A percentile compares a stretch with the other conserved stretches of the same genome.
Conservation (phyloP, 257 asterid genomes). For the Craterostigma plantagineum region DNA sequence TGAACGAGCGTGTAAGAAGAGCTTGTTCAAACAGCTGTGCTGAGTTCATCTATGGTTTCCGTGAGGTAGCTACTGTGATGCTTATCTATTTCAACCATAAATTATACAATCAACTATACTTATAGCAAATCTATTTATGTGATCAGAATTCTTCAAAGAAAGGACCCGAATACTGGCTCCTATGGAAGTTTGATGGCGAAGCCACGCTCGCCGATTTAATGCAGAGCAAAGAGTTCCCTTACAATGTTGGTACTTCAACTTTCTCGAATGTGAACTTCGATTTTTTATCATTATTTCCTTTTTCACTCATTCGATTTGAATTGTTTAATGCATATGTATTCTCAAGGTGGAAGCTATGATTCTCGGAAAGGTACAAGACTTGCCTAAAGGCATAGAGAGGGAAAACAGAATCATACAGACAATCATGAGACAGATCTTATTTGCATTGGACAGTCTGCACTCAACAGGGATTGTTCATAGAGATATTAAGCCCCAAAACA, state of each 20-base stretch:
- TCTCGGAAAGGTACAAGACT: constrained; percentile 41
- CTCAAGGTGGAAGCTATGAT: constrained; percentile 75
- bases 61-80: constrained; percentile 38
- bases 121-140: constrained; percentile 5
- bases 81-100: neutral
- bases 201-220: constrained; percentile 73
- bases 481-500: constrained; percentile 83
- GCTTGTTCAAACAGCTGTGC: constrained; percentile 96
- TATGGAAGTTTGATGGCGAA: constrained; percentile 92
- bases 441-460: constrained; percentile 82
- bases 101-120: neutral
- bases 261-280: neutral
- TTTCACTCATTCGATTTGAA: neutral
- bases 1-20: constrained; percentile 90
- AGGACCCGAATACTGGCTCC: constrained; percentile 76
- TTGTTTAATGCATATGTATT: constrained; percentile 1
- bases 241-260: constrained; percentile 56
- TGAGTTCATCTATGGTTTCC: constrained; percentile 82
- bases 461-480: constrained; percentile 95
- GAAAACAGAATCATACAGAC: constrained; percentile 88
- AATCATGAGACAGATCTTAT: constrained; percentile 65
- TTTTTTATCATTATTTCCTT: neutral
- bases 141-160: constrained; percentile 66
- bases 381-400: constrained; percentile 78
- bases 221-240: constrained; percentile 91